phyloP scores from a whole-genome alignment of 768 basidiomycete genomes.

The Mycena amicta region DNA sequence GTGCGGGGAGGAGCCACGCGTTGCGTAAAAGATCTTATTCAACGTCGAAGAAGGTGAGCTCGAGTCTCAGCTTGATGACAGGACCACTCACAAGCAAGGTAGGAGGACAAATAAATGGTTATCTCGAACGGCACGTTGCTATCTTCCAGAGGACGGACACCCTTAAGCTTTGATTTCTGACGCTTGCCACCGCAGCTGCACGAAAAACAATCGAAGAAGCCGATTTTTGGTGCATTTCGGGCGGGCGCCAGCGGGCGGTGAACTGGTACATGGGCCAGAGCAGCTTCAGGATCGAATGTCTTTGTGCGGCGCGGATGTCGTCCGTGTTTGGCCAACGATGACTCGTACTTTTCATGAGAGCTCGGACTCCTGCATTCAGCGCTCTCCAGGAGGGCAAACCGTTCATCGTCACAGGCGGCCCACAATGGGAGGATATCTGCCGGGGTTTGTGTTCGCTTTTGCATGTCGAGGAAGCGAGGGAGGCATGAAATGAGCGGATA shows the following conservation, averaged over 20 bases:
- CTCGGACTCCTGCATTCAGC: background rate
- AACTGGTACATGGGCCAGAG: constrained; percentile 40
- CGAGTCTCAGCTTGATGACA: background rate
- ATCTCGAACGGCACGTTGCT: constrained; percentile 69
- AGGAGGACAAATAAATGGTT: constrained; percentile 54
- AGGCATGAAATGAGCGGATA: constrained; percentile 71
- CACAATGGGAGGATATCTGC: constrained; percentile 60
- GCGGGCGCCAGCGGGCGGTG: constrained; percentile 55
- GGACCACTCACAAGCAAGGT: constrained; percentile 12
- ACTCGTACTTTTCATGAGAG: background rate
- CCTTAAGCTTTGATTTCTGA: constrained; percentile 20
- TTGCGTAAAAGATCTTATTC: background rate
- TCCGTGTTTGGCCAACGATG: constrained; percentile 3
- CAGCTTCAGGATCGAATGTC: constrained; percentile 48
- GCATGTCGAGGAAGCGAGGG: constrained; percentile 49
- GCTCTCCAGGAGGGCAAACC: constrained; percentile 18
- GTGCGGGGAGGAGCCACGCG: constrained; percentile 52
- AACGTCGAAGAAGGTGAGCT: background rate
- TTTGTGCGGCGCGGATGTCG: constrained; percentile 26
- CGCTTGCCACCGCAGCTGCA: constrained; percentile 29
- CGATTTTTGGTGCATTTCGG: constrained; percentile 56
- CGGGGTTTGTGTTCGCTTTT: constrained; percentile 21
- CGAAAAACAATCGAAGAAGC: constrained; percentile 57
- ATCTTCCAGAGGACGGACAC: constrained; percentile 39
- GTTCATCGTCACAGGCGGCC: constrained; percentile 44